Conservation (phyloP, 164 flowering plant species). For the Dillenia suffruticosa region DNA sequence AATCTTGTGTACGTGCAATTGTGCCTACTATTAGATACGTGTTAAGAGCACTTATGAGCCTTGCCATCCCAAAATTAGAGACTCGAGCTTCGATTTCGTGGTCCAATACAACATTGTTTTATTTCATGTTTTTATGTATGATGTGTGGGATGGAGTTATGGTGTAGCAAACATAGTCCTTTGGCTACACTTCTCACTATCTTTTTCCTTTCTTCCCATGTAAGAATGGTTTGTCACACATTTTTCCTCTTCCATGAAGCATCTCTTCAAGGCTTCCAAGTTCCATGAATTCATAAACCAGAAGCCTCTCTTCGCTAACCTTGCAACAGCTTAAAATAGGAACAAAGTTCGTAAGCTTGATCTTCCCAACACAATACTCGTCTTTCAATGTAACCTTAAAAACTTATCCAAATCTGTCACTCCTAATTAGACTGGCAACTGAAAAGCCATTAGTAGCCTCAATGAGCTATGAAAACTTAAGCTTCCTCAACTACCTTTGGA, state of each 20-base stretch:
- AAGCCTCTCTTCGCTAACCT: slow-evolving; percentile 69
- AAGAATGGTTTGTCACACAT: slow-evolving; percentile 28
- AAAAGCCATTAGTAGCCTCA: slow-evolving; percentile 73
- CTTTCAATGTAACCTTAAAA: slow-evolving; percentile 60
- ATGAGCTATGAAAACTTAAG: slow-evolving; percentile 64
- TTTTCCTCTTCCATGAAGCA: slow-evolving; percentile 45
- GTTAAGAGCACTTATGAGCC: slow-evolving; percentile 1
- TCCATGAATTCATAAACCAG: slow-evolving; percentile 71
- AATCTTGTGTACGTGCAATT: background rate
- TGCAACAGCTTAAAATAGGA: slow-evolving; percentile 66
- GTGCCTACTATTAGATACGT: background rate
- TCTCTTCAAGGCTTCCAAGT: slow-evolving; percentile 64
- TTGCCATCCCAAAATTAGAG: background rate
- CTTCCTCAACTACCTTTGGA: slow-evolving; percentile 55
- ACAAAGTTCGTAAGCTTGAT: slow-evolving; percentile 66
- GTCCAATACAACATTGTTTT: background rate
- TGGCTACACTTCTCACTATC: slow-evolving; percentile 63
- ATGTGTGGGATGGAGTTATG: too few relatives aligned
- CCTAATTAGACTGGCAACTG: slow-evolving; percentile 64
- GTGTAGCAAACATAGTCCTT: slow-evolving; percentile 65
- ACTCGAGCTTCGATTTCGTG: background rate
- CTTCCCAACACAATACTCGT: slow-evolving; percentile 65
- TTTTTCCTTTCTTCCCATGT: slow-evolving; percentile 78
- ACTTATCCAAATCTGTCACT: slow-evolving; percentile 74
- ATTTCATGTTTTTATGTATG: background rate